These are phyloP conservation scores for Zanthoxylum bungeanum DNA, from an alignment of 345 rosid species.

Conservation along the genomic window DNA sequence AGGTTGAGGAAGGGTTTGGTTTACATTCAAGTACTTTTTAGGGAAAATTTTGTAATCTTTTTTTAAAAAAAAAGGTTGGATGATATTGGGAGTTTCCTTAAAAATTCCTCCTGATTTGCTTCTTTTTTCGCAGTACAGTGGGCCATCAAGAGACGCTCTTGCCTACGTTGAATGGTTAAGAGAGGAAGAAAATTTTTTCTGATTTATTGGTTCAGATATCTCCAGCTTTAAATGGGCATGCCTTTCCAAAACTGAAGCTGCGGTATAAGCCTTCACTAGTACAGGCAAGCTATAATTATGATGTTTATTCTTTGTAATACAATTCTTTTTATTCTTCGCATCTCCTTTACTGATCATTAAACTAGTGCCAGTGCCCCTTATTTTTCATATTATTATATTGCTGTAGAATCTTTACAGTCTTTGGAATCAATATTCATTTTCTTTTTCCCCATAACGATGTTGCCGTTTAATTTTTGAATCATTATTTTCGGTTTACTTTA, in stretches of 20 bases:
- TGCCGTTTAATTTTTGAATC: neutral
- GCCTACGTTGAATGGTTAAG: slow-evolving; percentile 81
- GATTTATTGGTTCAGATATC: slow-evolving; percentile 79
- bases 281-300: slow-evolving; percentile 52
- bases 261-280: slow-evolving; percentile 87
- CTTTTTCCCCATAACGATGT: neutral
- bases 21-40: neutral
- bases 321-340: neutral
- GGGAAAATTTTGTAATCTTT: too few species aligned
- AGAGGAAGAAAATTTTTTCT: slow-evolving; percentile 60
- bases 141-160: slow-evolving; percentile 72
- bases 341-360: neutral
- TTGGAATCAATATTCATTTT: neutral
- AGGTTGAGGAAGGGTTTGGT: neutral
- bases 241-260: slow-evolving; percentile 82
- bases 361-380: neutral
- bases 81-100: too few species aligned
- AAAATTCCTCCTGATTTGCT: slow-evolving; percentile 11
- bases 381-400: neutral
- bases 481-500: neutral
- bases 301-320: neutral
- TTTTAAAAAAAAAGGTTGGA: too few species aligned
- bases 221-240: slow-evolving; percentile 73
- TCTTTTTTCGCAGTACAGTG: slow-evolving; percentile 77
- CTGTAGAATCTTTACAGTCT: neutral